Evolutionary conservation across 2,329 filamentous ascomycete genomes (phyloP), one percentile per base, ranked within the genome.

Genomic region (Pleurostoma richardsiae): DNA sequence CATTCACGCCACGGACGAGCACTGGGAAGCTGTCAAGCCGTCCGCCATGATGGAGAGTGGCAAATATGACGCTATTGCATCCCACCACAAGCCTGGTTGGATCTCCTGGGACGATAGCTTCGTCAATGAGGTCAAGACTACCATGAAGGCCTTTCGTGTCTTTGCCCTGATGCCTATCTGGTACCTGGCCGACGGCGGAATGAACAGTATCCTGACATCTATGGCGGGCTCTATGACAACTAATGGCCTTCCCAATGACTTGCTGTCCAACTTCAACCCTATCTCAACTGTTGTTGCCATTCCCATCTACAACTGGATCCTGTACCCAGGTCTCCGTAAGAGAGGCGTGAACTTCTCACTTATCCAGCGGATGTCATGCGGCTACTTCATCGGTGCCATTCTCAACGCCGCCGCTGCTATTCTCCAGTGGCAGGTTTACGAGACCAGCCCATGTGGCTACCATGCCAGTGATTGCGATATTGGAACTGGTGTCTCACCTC

Each of bases 81-180:
- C 8, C 8, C 49, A 68, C 72, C 46, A 70, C 60, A 51, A 62
- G 53, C 47, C 53, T 6, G 63, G 33, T 36, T 36, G 33, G 33
- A 44, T 80, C 29, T 69, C 73, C 1, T 89, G 85, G 83, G 77
- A 86, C 45, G 83, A 88, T 56, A 73, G 77, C 54, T 90, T 89
- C 54, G 70, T 90, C 43, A 83, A 87, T 3, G 86, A 90, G 59
- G 69, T 90, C 43, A 85, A 85, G 68, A 82, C 83, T 72, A 59
- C 70, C 2, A 61, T 76, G 5, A 61, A 86, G 76, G 86, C 85
- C 11, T 90, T 85, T 72, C 82, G 84, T 56, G 83, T 88, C 46
- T 88, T 89, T 51, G 59, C 75, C 52, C 83, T 83, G 59, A 82
- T 53, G 10, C 81, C 82, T 31, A 72, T 84, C 55, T 86, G 80